These are phyloP conservation scores for Penicillium ochrochloron DNA, from an alignment of 495 filamentous ascomycete genomes.

Conservation along the genomic window DNA sequence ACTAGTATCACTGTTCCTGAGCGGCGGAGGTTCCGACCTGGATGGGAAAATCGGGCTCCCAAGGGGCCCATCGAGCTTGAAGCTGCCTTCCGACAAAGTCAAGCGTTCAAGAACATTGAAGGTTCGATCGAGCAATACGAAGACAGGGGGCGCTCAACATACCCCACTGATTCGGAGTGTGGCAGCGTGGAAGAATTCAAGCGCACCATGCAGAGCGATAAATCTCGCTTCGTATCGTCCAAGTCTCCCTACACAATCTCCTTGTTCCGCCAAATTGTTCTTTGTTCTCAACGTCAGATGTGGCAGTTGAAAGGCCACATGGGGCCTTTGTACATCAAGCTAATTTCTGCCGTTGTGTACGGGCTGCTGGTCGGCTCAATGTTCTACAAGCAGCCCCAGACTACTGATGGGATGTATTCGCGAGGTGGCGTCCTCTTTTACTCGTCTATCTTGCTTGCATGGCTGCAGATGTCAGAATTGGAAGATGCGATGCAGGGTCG, in stretches of 20 bases:
- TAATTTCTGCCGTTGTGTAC: slow-evolving; percentile 40
- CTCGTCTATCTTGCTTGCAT: slow-evolving; percentile 75
- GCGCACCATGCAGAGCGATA: slow-evolving; percentile 46
- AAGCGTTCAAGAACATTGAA: slow-evolving; percentile 50
- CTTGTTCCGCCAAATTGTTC: slow-evolving; percentile 63
- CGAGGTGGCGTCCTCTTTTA: slow-evolving; percentile 66
- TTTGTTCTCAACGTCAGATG: slow-evolving; percentile 66
- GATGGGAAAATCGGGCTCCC: slow-evolving; percentile 69
- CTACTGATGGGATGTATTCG: slow-evolving; percentile 50
- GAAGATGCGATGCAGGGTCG: slow-evolving; percentile 71
- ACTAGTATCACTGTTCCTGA: slow-evolving; percentile 76
- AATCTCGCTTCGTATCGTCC: slow-evolving; percentile 45
- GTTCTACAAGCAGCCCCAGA: slow-evolving; percentile 48
- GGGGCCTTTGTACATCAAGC: slow-evolving; percentile 39
- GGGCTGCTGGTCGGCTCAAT: slow-evolving; percentile 42
- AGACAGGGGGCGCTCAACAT: slow-evolving; percentile 35
- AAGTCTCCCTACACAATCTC: slow-evolving; percentile 63
- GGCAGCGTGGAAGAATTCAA: slow-evolving; percentile 49
- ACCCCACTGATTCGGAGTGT: slow-evolving; percentile 45
- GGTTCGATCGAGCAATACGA: slow-evolving; percentile 57
- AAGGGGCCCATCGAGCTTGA: slow-evolving; percentile 72
- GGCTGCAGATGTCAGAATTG: slow-evolving; percentile 76
- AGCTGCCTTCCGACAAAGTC: slow-evolving; percentile 55
- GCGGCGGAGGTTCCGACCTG: slow-evolving; percentile 65
- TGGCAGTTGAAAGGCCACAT: slow-evolving; percentile 49